phyloP scores from a whole-genome alignment of 169 alveolate genomes.

The Plasmodium knowlesi region DNA sequence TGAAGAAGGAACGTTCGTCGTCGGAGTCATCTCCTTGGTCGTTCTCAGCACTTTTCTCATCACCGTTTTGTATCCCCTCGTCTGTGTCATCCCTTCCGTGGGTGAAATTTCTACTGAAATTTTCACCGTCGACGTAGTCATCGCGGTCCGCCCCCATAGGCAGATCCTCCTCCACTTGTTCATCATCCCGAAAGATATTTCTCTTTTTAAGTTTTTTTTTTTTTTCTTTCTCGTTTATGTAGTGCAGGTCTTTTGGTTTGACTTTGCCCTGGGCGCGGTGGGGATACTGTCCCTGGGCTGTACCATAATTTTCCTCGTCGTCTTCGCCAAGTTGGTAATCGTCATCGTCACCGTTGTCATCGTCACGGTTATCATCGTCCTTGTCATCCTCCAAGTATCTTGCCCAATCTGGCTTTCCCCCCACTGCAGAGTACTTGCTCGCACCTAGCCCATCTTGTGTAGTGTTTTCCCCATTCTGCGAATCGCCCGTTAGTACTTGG shows the following conservation, averaged over 20 bases:
- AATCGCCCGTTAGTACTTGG: neutral
- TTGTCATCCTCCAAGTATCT: neutral
- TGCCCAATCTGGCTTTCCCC: neutral
- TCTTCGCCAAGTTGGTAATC: too few species aligned
- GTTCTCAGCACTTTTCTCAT: neutral
- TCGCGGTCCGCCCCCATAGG: neutral
- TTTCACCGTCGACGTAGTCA: neutral
- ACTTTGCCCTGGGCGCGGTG: neutral
- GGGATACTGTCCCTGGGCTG: neutral
- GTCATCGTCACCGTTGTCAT: too few species aligned
- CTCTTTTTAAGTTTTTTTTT: neutral
- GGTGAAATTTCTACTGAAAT: neutral
- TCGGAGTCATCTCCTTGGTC: neutral
- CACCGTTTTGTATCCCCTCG: neutral
- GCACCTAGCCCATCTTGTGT: neutral
- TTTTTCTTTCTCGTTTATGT: constrained; percentile 6
- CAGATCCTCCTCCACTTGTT: neutral
- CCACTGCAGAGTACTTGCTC: neutral
- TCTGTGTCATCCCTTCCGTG: neutral
- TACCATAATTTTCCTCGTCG: neutral
- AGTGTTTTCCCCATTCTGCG: neutral
- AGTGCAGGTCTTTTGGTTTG: neutral
- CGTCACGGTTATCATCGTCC: neutral
- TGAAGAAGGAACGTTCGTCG: neutral
- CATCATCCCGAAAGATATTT: constrained; percentile 2